Evolutionary conservation across 1,139 yeast genomes (phyloP), one percentile per base, ranked within the genome.

Genomic region (Nakaseomyces nivariensis): DNA sequence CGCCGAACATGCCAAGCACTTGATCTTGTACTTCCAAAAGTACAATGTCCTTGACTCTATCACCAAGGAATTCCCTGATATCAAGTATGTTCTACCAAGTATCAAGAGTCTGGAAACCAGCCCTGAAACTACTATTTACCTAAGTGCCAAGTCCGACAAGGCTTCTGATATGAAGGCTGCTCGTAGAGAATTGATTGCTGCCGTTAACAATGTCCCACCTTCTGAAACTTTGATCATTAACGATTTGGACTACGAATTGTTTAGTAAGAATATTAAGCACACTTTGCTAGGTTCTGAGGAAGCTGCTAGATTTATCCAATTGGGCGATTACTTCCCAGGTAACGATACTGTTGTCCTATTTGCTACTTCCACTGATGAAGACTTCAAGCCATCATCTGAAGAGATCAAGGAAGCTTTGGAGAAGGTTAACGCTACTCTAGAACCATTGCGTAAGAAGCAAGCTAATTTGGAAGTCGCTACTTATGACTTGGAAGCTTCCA

Each of bases 171-270:
- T 79, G 52, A 74, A 76, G 57, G 56, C 63, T 11, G 81, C 81
- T 36, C 86, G 90, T 68, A 81, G 79, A 61, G 77, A 78, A 17
- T 72, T 92, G 54, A 88, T 92, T 52, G 73, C 78, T 32, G 71
- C 76, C 32, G 96, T 92, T 49, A 89, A 88, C 69, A 72, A 74
- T 49, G 75, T 83, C 53, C 73, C 87, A 25, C 96, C 97, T 43
- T 75, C 77, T 47, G 78, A 79, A 51, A 76, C 86, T 43, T 70
- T 72, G 56, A 72, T 72, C 8, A 70, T 88, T 48, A 67, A 71
- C 22, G 96, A 86, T 59, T 76, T 92, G 57, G 89, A 86, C 61
- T 72, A 78, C 11, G 83, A 85, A 63, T 79, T 89, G 55, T 72
- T 78, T 54, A 69, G 71, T 44, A 77, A 76, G 58, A 76, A 67